These are phyloP conservation scores for Rubroshorea leprosula DNA, from an alignment of 345 rosid genomes.

Conservation along the genomic window DNA sequence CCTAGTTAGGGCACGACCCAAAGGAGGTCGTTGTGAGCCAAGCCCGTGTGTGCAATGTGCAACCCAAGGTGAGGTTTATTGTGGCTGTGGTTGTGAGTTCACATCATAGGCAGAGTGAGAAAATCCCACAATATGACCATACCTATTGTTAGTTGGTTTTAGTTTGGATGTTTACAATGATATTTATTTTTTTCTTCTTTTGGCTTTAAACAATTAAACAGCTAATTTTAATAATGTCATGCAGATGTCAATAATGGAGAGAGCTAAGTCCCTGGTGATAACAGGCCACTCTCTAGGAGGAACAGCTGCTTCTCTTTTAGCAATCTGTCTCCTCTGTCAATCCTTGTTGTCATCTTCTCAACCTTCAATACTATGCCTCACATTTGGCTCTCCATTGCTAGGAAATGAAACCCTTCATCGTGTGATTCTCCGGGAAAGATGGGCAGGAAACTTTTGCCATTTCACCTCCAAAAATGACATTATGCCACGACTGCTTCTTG, in stretches of 20 bases:
- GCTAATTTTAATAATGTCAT: neutral
- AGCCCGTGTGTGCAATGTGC: too few species aligned
- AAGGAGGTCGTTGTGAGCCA: too few species aligned
- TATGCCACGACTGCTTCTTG: conserved; percentile 46
- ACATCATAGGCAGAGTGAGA: too few species aligned
- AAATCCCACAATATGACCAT: too few species aligned
- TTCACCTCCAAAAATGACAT: conserved; percentile 52
- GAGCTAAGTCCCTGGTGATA: conserved; percentile 45
- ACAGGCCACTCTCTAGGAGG: conserved; percentile 88
- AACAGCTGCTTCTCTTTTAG: conserved; percentile 60
- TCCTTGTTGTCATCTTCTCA: conserved; percentile 14
- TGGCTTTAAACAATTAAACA: neutral
- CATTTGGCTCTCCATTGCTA: conserved; percentile 76
- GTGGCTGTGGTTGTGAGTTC: too few species aligned
- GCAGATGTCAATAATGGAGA: conserved; percentile 38
- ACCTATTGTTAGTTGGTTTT: too few species aligned
- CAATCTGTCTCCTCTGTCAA: conserved; percentile 70
- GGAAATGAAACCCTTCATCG: conserved; percentile 57
- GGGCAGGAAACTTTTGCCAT: conserved; percentile 70
- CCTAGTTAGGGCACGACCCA: too few species aligned
- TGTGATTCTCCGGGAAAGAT: conserved; percentile 48
- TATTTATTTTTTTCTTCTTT: neutral
- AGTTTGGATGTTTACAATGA: neutral
- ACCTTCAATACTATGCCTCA: conserved; percentile 50
- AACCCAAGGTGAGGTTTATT: too few species aligned